Conservation (phyloP, 495 filamentous ascomycete species). For the Aspergillus homomorphus region DNA sequence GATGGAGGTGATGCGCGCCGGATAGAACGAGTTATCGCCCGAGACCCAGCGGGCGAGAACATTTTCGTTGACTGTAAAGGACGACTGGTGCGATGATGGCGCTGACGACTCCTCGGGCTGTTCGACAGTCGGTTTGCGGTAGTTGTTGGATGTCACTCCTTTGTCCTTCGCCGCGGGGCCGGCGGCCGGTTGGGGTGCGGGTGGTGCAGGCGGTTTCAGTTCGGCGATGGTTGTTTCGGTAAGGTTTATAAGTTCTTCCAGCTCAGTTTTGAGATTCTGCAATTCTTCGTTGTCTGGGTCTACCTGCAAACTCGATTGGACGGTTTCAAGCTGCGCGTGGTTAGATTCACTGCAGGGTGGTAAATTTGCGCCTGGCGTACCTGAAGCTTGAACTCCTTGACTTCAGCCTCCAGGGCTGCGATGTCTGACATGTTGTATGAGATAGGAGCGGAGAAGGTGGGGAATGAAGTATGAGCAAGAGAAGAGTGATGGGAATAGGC, state of each 20-base stretch:
- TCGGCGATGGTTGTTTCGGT: conserved; percentile 78
- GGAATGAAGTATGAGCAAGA: not conserved
- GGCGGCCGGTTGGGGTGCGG: conserved; percentile 37
- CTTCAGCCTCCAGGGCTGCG: conserved; percentile 65
- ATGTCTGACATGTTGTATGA: conserved; percentile 55
- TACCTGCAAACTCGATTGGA: conserved; percentile 69
- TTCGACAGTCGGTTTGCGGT: conserved; percentile 41
- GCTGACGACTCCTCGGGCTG: conserved; percentile 43
- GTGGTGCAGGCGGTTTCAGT: conserved; percentile 50
- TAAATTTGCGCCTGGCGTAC: conserved; percentile 35
- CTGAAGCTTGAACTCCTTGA: conserved; percentile 81
- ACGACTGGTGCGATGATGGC: conserved; percentile 33
- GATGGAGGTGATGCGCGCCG: conserved; percentile 87
- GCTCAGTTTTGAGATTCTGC: conserved; percentile 71
- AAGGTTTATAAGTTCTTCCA: conserved; percentile 78
- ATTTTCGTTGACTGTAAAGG: conserved; percentile 83
- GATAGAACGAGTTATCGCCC: conserved; percentile 87
- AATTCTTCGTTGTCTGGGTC: conserved; percentile 83
- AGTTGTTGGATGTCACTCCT: conserved; percentile 63
- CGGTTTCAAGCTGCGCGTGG: conserved; percentile 68
- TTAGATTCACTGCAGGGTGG: not conserved
- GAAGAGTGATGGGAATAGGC: not conserved
- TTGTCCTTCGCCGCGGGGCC: conserved; percentile 55
- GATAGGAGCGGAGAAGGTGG: not conserved
- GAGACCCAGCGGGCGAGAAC: conserved; percentile 88